phyloP scores from a whole-genome alignment of 495 filamentous ascomycete species.

The Lasiosphaeria hispida region DNA sequence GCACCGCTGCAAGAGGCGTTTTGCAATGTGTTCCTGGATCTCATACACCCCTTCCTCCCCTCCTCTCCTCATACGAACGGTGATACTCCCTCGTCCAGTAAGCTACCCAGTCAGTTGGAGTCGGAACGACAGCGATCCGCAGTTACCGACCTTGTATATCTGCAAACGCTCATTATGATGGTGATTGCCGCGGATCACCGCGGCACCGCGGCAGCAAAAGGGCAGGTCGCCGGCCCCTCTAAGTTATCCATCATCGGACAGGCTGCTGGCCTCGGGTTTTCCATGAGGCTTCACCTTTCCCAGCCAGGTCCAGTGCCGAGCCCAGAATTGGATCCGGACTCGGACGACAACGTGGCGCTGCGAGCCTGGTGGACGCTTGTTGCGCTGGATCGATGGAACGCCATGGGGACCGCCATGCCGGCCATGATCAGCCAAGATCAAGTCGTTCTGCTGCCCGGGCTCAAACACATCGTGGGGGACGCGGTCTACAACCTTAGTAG shows the following conservation, averaged over 20 bases:
- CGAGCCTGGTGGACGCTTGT: conserved; percentile 74
- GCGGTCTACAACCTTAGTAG: conserved; percentile 62
- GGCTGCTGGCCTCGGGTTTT: conserved; percentile 59
- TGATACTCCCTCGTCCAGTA: conserved; percentile 44
- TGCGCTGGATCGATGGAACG: conserved; percentile 74
- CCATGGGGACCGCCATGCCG: conserved; percentile 61
- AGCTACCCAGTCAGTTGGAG: conserved; percentile 54
- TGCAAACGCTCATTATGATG: conserved; percentile 63
- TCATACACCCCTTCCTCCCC: conserved; percentile 58
- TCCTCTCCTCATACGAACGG: conserved; percentile 37
- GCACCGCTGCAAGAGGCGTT: conserved; percentile 67
- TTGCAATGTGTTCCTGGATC: conserved; percentile 62
- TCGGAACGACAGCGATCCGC: conserved; percentile 46
- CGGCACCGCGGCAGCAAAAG: conserved; percentile 33
- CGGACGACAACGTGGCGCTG: conserved; percentile 66
- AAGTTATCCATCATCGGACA: conserved; percentile 48
- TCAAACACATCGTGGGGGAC: conserved; percentile 64
- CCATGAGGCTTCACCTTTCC: conserved; percentile 53
- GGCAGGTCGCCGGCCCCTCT: conserved; percentile 29
- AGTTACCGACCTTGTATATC: conserved; percentile 55
- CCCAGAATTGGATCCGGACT: conserved; percentile 56
- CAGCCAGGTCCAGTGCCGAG: conserved; percentile 22
- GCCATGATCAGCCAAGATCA: conserved; percentile 59
- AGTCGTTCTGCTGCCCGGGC: conserved; percentile 59
- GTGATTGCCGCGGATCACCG: conserved; percentile 57